Conservation (phyloP, 257 asterid genomes). For the Solanum boliviense region DNA sequence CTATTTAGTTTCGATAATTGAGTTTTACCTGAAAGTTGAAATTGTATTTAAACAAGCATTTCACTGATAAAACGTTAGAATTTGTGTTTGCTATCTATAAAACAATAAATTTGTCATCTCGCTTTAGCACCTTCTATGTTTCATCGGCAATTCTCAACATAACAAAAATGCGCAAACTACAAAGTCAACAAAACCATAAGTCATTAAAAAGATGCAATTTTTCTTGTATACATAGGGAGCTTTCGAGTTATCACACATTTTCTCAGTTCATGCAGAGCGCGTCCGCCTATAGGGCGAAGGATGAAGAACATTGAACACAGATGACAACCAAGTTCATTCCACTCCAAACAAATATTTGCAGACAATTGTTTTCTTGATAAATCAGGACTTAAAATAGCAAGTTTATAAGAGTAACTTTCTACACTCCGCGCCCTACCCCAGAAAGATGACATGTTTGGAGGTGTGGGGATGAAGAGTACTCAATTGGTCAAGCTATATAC, state of each 20-base stretch:
- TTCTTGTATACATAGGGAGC: background rate
- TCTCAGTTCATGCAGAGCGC: background rate
- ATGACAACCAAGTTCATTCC: background rate
- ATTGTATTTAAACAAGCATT: background rate
- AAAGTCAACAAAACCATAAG: background rate
- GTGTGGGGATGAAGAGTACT: background rate
- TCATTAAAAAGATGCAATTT: background rate
- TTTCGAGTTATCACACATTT: background rate
- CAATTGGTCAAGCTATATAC: background rate
- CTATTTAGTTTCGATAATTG: background rate
- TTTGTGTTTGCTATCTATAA: too few species aligned
- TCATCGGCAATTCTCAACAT: background rate
- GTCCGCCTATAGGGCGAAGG: background rate
- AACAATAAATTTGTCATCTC: background rate
- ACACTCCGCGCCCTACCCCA: too few species aligned
- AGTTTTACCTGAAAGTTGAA: background rate
- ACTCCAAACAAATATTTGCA: background rate
- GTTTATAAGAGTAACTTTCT: background rate
- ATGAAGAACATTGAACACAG: background rate
- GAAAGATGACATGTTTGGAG: background rate
- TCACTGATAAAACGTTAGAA: background rate
- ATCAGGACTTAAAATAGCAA: background rate
- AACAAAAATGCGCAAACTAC: background rate
- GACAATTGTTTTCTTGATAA: background rate
- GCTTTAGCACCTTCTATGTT: background rate